Evolutionary conservation across 2,329 filamentous ascomycete species (phyloP), one percentile per base, ranked within the genome.

Genomic region (Sordariomycetes sp.): DNA sequence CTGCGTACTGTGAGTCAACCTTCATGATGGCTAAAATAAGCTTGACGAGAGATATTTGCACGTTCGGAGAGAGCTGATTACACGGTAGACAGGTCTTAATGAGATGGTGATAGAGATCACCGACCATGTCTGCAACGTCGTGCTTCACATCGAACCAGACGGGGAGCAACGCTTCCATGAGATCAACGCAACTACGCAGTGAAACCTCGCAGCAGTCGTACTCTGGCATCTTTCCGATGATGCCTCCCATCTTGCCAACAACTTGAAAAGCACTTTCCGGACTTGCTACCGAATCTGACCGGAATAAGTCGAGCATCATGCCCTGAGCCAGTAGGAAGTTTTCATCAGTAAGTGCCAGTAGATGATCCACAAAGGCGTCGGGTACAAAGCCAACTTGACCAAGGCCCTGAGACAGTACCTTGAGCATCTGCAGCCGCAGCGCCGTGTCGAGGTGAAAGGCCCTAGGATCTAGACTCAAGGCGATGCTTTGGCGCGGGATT

Each of bases 91-190:
- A 80, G 20, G 77, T 77, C 57, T 81, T 80, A 53, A 90, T 78
- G 62, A 94, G 86, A 73, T 90, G 89, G 52, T 80, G 72, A 68
- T 97, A 97, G 22, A 96, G 72, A 60, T 95, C 86, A 22, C 83
- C 79, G 3, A 86, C 88, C 48, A 80, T 76, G 2, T 81, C 78
- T n/a, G 77, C 78, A 2, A 96, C 73, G 1, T 82, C 74, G 36
- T 79, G 77, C 24, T 75, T 73, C 48, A 79, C 75, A 24, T 80
- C 75, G 1, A 76, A 71, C 89, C 89, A 94, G 45, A 81, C 72
- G 13, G 72, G 68, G 45, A 82, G 78, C 55, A 89, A 76, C 39
- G 79, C 81, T 55, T 79, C 73, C 66, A 96, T 78, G 57, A 88
- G 72, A 53, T 86, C 80, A 25, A 95, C 75, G 61, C 84, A 86